phyloP scores from a whole-genome alignment of 2,329 filamentous ascomycete species.

The Aspergillus neotritici region DNA sequence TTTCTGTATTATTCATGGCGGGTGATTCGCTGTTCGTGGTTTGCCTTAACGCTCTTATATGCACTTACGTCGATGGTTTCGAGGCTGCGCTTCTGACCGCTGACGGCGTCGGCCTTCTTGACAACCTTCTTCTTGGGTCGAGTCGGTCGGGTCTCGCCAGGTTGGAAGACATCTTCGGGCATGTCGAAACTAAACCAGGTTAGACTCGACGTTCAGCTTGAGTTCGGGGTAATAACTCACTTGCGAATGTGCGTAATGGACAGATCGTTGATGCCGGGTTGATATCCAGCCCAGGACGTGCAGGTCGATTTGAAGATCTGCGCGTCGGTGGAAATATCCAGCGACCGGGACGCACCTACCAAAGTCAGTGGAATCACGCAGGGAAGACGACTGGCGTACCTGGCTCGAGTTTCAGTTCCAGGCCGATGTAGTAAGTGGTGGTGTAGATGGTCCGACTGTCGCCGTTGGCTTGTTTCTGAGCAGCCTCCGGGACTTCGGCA shows the following conservation, averaged over 20 bases:
- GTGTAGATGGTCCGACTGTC: conserved; percentile 63
- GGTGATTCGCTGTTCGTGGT: conserved; percentile 20
- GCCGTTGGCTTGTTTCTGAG: conserved; percentile 32
- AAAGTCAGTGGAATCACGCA: conserved; percentile 26
- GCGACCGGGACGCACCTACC: conserved; percentile 41
- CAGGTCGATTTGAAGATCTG: conserved; percentile 82
- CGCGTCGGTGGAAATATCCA: conserved; percentile 65
- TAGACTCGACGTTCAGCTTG: conserved; percentile 4
- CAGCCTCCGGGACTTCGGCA: conserved; percentile 31
- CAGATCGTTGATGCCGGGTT: conserved; percentile 69
- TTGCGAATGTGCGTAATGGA: conserved; percentile 79
- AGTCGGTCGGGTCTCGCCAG: conserved; percentile 66
- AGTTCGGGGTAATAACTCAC: conserved; percentile 49
- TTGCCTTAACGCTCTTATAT: conserved; percentile 20
- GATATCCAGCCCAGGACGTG: conserved; percentile 67
- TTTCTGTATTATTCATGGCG: conserved; percentile 18
- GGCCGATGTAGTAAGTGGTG: conserved; percentile 88
- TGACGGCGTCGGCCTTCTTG: conserved; percentile 28
- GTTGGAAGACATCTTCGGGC: conserved; percentile 79
- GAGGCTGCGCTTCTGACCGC: conserved; percentile 36
- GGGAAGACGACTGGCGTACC: conserved; percentile 48
- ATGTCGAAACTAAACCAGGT: conserved; percentile 63
- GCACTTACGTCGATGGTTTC: conserved; percentile 41
- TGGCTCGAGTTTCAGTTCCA: conserved; percentile 68
- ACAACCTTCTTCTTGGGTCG: conserved; percentile 52